Conservation (phyloP, 305 asterid species). For the Coffea humblotiana region DNA sequence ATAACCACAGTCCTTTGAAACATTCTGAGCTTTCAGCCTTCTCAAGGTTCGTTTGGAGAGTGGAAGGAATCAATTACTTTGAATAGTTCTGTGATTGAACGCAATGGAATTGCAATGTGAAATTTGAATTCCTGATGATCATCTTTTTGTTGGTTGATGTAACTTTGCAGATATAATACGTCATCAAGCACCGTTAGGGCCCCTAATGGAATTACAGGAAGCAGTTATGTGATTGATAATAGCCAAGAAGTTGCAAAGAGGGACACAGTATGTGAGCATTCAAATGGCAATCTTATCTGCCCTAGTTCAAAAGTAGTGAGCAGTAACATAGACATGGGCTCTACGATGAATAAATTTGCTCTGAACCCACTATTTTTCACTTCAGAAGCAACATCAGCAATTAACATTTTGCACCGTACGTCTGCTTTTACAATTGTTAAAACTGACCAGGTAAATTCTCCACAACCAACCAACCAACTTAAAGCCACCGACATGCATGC, state of each 20-base stretch:
- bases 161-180: constrained; percentile 62
- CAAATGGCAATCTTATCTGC: constrained; percentile 20
- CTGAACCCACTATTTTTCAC: constrained; percentile 21
- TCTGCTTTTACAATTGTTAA: constrained; percentile 51
- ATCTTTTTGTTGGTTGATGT: constrained; percentile 26
- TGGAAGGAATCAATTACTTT: constrained; percentile 9
- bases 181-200: constrained; percentile 49
- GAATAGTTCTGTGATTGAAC: neutral
- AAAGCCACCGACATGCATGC: constrained; percentile 41
- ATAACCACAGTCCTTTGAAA: constrained; percentile 55
- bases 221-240: constrained; percentile 29
- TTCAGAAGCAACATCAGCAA: constrained; percentile 57
- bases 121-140: constrained; percentile 9
- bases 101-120: neutral
- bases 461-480: constrained; percentile 30
- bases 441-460: constrained; percentile 37
- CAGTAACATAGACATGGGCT: constrained; percentile 58
- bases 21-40: constrained; percentile 80
- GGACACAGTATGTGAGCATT: constrained; percentile 14
- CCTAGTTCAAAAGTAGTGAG: constrained; percentile 36
- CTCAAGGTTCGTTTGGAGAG: constrained; percentile 61
- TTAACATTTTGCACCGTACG: constrained; percentile 41
- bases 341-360: constrained; percentile 52
- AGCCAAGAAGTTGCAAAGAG: constrained; percentile 44
- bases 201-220: constrained; percentile 30